Evolutionary conservation across 768 basidiomycete genomes (phyloP).

Genomic region (Termitomyces sp.): DNA sequence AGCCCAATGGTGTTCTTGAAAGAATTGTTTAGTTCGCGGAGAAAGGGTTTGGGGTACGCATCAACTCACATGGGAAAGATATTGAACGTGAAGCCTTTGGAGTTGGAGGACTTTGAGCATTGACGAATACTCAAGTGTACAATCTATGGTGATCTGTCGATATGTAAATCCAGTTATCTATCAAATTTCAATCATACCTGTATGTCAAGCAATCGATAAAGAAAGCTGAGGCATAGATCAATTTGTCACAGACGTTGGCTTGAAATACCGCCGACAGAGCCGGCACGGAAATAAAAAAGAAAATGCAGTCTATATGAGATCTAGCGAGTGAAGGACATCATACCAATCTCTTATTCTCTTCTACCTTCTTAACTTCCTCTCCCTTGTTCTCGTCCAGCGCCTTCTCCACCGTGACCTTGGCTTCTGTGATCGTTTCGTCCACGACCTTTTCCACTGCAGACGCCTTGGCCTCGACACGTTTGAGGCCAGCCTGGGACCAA

Average conservation of each 20-base stretch:
- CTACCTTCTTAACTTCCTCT: constrained; percentile 15
- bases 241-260: background rate
- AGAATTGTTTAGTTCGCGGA: constrained; percentile 31
- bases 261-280: background rate
- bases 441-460: constrained; percentile 24
- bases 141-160: background rate
- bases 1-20: constrained; percentile 36
- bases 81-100: constrained; percentile 27
- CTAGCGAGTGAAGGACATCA: constrained; percentile 7
- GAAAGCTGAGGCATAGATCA: background rate
- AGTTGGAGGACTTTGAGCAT: constrained; percentile 24
- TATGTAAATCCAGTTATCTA: background rate
- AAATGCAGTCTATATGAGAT: constrained; percentile 13
- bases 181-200: background rate
- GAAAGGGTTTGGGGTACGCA: constrained; percentile 36
- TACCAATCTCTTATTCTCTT: constrained; percentile 16
- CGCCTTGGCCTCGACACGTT: constrained; percentile 21
- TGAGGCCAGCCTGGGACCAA: constrained; percentile 27
- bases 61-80: constrained; percentile 42
- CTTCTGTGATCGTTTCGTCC: constrained; percentile 25
- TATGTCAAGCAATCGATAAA: too few species aligned
- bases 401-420: constrained; percentile 19
- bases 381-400: constrained; percentile 23
- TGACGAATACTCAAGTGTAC: background rate
- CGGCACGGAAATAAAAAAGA: background rate